A percentile compares a stretch with the other conserved stretches of the same genome.
These are phyloP conservation scores for Peterozyma xylosa DNA, from an alignment of 805 yeast genomes.

Conservation along the genomic window DNA sequence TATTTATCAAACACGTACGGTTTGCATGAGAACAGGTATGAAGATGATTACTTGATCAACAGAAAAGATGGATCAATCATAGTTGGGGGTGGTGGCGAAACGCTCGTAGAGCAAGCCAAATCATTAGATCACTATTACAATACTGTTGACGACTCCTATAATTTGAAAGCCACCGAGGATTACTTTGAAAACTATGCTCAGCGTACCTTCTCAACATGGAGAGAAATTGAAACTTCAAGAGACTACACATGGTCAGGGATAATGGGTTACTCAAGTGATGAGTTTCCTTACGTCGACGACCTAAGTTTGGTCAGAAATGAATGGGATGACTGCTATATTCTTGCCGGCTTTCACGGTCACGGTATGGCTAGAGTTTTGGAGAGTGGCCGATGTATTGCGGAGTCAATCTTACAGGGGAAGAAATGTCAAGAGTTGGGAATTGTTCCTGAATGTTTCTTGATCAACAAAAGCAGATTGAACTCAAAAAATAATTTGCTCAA, in stretches of 20 bases:
- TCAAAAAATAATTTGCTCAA: slow-evolving; percentile 11
- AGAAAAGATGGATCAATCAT: slow-evolving; percentile 30
- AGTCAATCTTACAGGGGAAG: slow-evolving; percentile 5
- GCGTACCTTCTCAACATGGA: slow-evolving; percentile 8
- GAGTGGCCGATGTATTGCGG: slow-evolving; percentile 10
- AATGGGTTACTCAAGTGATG: slow-evolving; percentile 12
- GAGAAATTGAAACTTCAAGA: slow-evolving; percentile 2
- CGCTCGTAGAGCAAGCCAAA: slow-evolving; percentile 10
- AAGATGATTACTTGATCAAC: slow-evolving; percentile 24
- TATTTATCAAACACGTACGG: slow-evolving; percentile 23
- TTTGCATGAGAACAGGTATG: slow-evolving; percentile 12
- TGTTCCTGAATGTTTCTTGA: slow-evolving; percentile 16
- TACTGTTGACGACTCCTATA: slow-evolving; percentile 10
- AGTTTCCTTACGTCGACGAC: slow-evolving; percentile 12
- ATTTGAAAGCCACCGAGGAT: slow-evolving; percentile 4
- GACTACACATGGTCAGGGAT: slow-evolving; percentile 11
- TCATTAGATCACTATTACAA: slow-evolving; percentile 11
- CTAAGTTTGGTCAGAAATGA: slow-evolving; percentile 13
- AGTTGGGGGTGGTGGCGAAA: slow-evolving; percentile 22
- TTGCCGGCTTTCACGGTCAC: slow-evolving; percentile 13
- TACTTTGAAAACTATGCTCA: slow-evolving; percentile 8
- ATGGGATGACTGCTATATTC: slow-evolving; percentile 13
- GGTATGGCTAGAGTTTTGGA: slow-evolving; percentile 13
- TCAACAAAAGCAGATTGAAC: slow-evolving; percentile 14
- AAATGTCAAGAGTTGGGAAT: background rate